phyloP scores from a whole-genome alignment of 306 rosid species.

The Hippophae gyantsensis region DNA sequence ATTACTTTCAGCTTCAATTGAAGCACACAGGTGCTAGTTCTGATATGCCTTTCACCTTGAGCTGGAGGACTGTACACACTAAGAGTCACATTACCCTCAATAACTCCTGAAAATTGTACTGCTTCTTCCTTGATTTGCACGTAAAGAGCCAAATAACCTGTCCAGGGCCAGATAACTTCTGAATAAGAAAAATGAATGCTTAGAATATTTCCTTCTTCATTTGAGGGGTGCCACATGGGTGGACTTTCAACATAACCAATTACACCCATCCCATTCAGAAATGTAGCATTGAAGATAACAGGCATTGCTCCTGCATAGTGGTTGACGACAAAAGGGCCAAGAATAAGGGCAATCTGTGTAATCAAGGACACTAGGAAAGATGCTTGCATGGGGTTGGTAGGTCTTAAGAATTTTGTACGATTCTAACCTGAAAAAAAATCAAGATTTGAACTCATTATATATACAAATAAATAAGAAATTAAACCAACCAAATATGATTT shows the following conservation, averaged over 20 bases:
- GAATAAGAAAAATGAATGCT: constrained; percentile 90
- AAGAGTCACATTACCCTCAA: constrained; percentile 86
- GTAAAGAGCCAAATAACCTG: constrained; percentile 88
- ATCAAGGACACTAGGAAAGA: constrained; percentile 84
- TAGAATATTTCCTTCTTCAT: constrained; percentile 84
- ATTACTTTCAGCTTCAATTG: no score
- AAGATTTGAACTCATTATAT: constrained; percentile 11
- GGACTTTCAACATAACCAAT: constrained; percentile 71
- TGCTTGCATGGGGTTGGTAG: constrained; percentile 84
- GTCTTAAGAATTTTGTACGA: constrained; percentile 81
- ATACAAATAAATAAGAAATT: constrained; percentile 1
- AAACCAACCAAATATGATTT: background rate
- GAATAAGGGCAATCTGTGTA: constrained; percentile 84
- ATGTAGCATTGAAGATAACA: constrained; percentile 85
- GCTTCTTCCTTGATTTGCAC: constrained; percentile 97
- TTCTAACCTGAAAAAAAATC: constrained; percentile 59
- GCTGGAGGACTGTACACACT: constrained; percentile 75
- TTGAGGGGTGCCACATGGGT: constrained; percentile 84
- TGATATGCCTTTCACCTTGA: no score
- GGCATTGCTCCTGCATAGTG: constrained; percentile 99
- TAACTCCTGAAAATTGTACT: constrained; percentile 67
- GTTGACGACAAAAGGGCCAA: constrained; percentile 99
- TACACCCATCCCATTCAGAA: constrained; percentile 96
- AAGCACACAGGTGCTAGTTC: no score
- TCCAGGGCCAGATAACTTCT: constrained; percentile 92